phyloP scores from a whole-genome alignment of 768 basidiomycete genomes.

The Boletus reticuloceps region DNA sequence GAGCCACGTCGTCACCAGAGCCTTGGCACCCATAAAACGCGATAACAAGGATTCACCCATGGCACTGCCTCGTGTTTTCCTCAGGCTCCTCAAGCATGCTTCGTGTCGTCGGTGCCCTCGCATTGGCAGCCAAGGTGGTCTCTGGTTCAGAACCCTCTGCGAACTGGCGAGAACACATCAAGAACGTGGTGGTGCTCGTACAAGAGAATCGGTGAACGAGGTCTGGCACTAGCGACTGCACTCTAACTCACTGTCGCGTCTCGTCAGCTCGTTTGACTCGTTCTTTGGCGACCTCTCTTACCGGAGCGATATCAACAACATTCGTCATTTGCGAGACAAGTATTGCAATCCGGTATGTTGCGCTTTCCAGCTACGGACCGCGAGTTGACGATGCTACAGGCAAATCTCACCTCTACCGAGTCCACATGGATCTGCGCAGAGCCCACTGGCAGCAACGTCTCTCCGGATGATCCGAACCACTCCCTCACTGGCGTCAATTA shows the following conservation, averaged over 20 bases:
- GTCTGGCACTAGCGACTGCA: background rate
- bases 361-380: background rate
- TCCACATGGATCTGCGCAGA: constrained; percentile 17
- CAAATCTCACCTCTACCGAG: constrained; percentile 11
- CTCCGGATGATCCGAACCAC: constrained; percentile 27
- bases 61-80: background rate
- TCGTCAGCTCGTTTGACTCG: constrained; percentile 22
- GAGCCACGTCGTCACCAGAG: background rate
- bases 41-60: background rate
- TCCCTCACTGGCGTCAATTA: constrained; percentile 23
- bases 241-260: background rate
- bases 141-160: background rate
- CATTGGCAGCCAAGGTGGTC: background rate
- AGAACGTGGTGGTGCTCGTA: constrained; percentile 26
- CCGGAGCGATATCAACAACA: constrained; percentile 21
- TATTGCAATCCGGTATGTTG: constrained; percentile 24
- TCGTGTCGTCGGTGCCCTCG: constrained; percentile 1
- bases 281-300: constrained; percentile 29
- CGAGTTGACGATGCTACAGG: constrained; percentile 1
- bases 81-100: constrained; percentile 9
- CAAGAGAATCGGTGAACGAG: constrained; percentile 24
- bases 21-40: constrained; percentile 10
- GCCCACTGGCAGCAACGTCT: constrained; percentile 14
- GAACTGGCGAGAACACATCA: constrained; percentile 23
- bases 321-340: constrained; percentile 16